phyloP scores from a whole-genome alignment of 108 stramenopile species.

The Licmophora abbreviata region DNA sequence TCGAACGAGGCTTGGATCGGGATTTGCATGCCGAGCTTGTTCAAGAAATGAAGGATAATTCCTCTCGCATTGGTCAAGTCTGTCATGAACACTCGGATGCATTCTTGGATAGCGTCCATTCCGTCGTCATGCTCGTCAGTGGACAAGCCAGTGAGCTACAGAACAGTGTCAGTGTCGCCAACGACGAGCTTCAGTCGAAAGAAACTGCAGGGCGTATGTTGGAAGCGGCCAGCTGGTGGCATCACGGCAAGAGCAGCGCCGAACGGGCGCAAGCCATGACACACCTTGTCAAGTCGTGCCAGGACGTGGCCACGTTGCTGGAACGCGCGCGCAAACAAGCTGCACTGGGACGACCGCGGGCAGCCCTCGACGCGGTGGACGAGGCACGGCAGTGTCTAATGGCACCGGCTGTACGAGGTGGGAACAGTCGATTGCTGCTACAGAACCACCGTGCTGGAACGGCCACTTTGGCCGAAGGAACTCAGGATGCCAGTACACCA shows the following conservation, averaged over 20 bases:
- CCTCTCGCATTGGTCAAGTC: constrained; percentile 56
- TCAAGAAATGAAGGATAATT: constrained; percentile 65
- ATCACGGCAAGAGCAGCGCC: constrained; percentile 48
- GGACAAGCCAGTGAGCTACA: constrained; percentile 69
- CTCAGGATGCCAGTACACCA: constrained; percentile 8
- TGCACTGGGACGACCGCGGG: constrained; percentile 65
- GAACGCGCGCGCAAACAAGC: constrained; percentile 73
- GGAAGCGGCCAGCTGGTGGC: constrained; percentile 39
- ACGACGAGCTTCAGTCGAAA: constrained; percentile 56
- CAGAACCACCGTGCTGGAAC: constrained; percentile 1
- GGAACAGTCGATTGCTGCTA: constrained; percentile 5
- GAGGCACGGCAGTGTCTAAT: constrained; percentile 74
- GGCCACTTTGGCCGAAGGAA: not conserved
- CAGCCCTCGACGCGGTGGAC: constrained; percentile 79
- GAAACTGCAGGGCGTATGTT: constrained; percentile 75
- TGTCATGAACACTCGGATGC: constrained; percentile 87
- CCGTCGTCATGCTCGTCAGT: constrained; percentile 72
- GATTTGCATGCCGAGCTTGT: constrained; percentile 74
- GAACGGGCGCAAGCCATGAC: constrained; percentile 58
- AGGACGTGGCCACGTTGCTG: constrained; percentile 61
- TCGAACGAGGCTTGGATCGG: constrained; percentile 78
- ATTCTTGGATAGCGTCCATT: constrained; percentile 72
- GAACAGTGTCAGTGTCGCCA: constrained; percentile 46
- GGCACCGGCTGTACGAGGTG: constrained; percentile 37
- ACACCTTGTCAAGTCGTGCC: constrained; percentile 72